Evolutionary conservation across 2,329 filamentous ascomycete species (phyloP).

Genomic region (Westerdykella sp.): DNA sequence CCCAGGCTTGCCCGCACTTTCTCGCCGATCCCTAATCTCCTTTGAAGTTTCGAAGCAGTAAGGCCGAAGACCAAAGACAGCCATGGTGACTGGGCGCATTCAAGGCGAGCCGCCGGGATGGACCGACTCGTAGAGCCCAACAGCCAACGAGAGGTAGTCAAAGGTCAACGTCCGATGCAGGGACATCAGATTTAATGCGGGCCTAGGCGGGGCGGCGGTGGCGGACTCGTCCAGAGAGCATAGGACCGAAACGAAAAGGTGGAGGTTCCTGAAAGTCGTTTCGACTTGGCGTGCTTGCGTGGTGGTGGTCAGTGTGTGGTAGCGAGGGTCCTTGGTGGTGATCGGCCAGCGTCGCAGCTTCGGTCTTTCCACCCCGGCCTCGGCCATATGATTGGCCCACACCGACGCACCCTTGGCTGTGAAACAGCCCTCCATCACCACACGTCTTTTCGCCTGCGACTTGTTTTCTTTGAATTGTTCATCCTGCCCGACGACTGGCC

Average conservation of each 20-base stretch:
- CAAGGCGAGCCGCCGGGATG: slow-evolving; percentile 24
- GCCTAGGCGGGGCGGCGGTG: slow-evolving; percentile 13
- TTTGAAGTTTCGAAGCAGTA: slow-evolving; percentile 16
- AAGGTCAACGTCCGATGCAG: slow-evolving; percentile 15
- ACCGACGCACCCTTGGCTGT: neutral
- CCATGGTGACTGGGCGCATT: slow-evolving; percentile 13
- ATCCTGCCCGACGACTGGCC: neutral
- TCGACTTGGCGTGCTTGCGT: neutral
- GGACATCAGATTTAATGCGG: slow-evolving; percentile 21
- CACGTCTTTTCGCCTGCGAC: no score
- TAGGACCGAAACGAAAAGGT: neutral
- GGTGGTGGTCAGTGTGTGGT: neutral
- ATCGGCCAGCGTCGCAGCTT: neutral
- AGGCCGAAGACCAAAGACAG: slow-evolving; percentile 22
- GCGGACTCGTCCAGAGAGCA: neutral
- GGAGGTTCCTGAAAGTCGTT: neutral
- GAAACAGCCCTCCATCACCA: neutral
- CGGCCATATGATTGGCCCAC: neutral
- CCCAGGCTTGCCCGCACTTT: slow-evolving; percentile 7
- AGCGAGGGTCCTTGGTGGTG: neutral
- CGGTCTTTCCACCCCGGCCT: no score
- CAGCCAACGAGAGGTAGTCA: slow-evolving; percentile 26
- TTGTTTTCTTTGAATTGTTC: neutral
- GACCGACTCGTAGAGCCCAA: slow-evolving; percentile 9
- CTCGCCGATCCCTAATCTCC: slow-evolving; percentile 29